phyloP scores from a whole-genome alignment of 2,329 filamentous ascomycete genomes.

The Aspergillus pseudoglaucus region DNA sequence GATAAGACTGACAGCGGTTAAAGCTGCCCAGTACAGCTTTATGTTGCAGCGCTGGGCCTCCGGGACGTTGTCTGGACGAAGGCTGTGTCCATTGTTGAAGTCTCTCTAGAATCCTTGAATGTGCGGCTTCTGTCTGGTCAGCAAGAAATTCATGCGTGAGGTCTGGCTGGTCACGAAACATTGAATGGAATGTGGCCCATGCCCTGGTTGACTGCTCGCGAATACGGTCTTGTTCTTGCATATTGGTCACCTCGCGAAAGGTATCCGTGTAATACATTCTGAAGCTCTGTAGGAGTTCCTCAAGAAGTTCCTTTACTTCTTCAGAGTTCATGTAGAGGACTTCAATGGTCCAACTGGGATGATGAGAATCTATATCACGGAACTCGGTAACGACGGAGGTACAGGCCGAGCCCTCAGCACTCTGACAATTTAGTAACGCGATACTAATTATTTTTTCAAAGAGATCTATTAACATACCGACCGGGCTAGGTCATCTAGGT shows the following conservation, averaged over 20 bases:
- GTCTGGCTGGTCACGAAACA: slow-evolving; percentile 9
- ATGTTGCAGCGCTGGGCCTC: slow-evolving; percentile 6
- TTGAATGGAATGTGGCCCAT: slow-evolving; percentile 9
- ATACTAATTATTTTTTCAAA: neutral
- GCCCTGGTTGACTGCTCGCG: slow-evolving; percentile 5
- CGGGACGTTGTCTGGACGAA: slow-evolving; percentile 6
- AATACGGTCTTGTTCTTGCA: slow-evolving; percentile 6
- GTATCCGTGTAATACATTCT: slow-evolving; percentile 4
- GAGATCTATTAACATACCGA: slow-evolving; percentile 2
- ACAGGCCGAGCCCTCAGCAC: slow-evolving; percentile 10
- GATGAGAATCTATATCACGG: slow-evolving; percentile 5
- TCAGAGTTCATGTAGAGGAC: slow-evolving; percentile 8
- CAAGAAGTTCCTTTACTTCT: slow-evolving; percentile 11
- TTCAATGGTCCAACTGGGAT: slow-evolving; percentile 11
- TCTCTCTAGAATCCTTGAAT: slow-evolving; percentile 2
- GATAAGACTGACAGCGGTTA: slow-evolving; percentile 8
- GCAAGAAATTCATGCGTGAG: slow-evolving; percentile 10
- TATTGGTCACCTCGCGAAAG: slow-evolving; percentile 1
- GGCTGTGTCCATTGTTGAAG: slow-evolving; percentile 7
- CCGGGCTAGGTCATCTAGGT: neutral
- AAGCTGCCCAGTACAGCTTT: neutral
- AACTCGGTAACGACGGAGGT: slow-evolving; percentile 16
- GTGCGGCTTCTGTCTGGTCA: slow-evolving; percentile 1
- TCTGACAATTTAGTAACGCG: slow-evolving; percentile 4
- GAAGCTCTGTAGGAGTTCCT: slow-evolving; percentile 9